Conservation (phyloP, 768 basidiomycete genomes). For the Boletus reticulatus region DNA sequence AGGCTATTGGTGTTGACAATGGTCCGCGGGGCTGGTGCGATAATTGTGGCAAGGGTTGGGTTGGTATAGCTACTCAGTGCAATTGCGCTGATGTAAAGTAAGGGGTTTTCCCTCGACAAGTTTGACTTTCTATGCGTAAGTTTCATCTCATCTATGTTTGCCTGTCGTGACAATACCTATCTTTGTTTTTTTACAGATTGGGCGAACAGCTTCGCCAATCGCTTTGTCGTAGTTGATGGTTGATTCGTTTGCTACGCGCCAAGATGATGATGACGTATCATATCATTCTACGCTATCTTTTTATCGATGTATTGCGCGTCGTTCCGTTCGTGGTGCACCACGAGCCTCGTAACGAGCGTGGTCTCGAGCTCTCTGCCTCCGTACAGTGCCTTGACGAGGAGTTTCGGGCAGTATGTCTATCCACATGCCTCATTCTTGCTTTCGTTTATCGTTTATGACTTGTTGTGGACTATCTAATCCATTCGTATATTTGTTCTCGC, state of each 20-base stretch:
- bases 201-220: constrained; percentile 36
- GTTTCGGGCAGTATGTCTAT: constrained; percentile 24
- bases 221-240: constrained; percentile 40
- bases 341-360: constrained; percentile 67
- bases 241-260: constrained; percentile 33
- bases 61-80: constrained; percentile 54
- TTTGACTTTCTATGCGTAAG: constrained; percentile 30
- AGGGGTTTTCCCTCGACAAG: constrained; percentile 9
- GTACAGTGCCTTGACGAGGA: constrained; percentile 21
- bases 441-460: constrained; percentile 8
- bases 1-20: constrained; percentile 67
- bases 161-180: constrained; percentile 7
- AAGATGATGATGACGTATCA: constrained; percentile 34
- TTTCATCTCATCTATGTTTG: neutral
- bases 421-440: constrained; percentile 4
- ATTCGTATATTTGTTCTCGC: neutral
- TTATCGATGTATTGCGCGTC: constrained; percentile 61
- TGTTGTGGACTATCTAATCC: constrained; percentile 10
- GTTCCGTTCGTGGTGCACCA: constrained; percentile 53
- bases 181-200: constrained; percentile 22
- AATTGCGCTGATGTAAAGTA: constrained; percentile 68
- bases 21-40: constrained; percentile 71
- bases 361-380: constrained; percentile 45
- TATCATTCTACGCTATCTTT: constrained; percentile 35
- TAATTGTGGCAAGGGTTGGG: constrained; percentile 65